These are phyloP conservation scores for Phanerochaete carnosa DNA, from an alignment of 768 basidiomycete genomes.

Conservation along the genomic window DNA sequence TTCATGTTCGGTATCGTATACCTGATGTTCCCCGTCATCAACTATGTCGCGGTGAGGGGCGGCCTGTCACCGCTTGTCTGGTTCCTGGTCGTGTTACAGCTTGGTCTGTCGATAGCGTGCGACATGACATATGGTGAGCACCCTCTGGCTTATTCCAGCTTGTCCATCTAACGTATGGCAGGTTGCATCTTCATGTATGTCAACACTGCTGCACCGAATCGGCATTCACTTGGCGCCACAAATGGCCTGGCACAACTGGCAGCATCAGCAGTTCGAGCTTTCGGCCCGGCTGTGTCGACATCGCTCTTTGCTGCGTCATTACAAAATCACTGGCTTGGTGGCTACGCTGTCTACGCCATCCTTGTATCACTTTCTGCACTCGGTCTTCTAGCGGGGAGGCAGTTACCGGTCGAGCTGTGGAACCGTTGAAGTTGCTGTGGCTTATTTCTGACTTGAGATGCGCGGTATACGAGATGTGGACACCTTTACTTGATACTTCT, in stretches of 20 bases:
- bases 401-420: slow-evolving; percentile 22
- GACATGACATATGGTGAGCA: slow-evolving; percentile 30
- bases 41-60: slow-evolving; percentile 16
- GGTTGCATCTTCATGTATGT: slow-evolving; percentile 31
- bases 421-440: not conserved
- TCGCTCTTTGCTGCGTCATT: slow-evolving; percentile 56
- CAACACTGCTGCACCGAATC: slow-evolving; percentile 26
- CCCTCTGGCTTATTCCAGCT: not conserved
- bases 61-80: slow-evolving; percentile 18
- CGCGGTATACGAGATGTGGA: too few species aligned
- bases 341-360: slow-evolving; percentile 37
- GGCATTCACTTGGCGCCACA: slow-evolving; percentile 42
- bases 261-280: slow-evolving; percentile 42
- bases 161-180: not conserved
- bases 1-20: slow-evolving; percentile 23
- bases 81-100: slow-evolving; percentile 22
- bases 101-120: slow-evolving; percentile 21
- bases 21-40: slow-evolving; percentile 28
- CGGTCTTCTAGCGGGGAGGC: slow-evolving; percentile 15
- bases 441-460: too few species aligned
- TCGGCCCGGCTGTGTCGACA: slow-evolving; percentile 52
- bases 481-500: too few species aligned
- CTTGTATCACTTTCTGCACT: slow-evolving; percentile 15
- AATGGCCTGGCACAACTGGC: slow-evolving; percentile 57
- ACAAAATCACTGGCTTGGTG: slow-evolving; percentile 41